These are phyloP conservation scores for Adansonia gregorii DNA, from an alignment of 441 rosid genomes.

Conservation along the genomic window DNA sequence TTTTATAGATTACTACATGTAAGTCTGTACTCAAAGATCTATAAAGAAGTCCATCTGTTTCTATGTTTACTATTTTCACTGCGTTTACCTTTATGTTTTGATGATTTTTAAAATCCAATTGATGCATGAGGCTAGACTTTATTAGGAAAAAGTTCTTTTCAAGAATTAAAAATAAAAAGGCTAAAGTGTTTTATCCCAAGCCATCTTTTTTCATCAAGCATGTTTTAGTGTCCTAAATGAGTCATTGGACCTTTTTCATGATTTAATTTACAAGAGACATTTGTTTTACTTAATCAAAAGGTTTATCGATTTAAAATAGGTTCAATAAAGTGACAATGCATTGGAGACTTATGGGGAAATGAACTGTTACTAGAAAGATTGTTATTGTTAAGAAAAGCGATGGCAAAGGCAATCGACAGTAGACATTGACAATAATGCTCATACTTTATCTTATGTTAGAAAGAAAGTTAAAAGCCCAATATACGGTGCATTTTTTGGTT, in stretches of 20 bases:
- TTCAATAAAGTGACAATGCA: slow-evolving; percentile 34
- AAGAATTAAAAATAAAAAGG: no score
- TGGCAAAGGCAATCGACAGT: slow-evolving; percentile 69
- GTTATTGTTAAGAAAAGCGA: slow-evolving; percentile 63
- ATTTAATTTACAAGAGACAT: slow-evolving; percentile 49
- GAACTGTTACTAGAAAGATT: slow-evolving; percentile 57
- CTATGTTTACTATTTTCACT: no score
- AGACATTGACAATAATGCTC: slow-evolving; percentile 60
- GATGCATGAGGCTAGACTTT: no score
- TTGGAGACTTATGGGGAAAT: slow-evolving; percentile 49
- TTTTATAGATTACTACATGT: no score
- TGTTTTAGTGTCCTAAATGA: not conserved
- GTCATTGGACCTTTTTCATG: not conserved
- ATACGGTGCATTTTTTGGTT: slow-evolving; percentile 1
- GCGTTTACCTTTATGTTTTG: no score
- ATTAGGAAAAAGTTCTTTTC: no score
- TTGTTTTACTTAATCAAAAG: slow-evolving; percentile 49
- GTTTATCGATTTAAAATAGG: slow-evolving; percentile 31
- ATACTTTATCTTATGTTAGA: slow-evolving; percentile 13
- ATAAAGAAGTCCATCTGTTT: no score
- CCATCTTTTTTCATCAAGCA: no score
- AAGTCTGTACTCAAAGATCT: no score
- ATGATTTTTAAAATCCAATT: no score
- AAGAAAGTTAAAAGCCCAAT: not conserved
- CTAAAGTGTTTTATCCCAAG: no score